A percentile compares a stretch with the other conserved stretches of the same genome.
These are phyloP conservation scores for Russula ochroleuca DNA, from an alignment of 768 basidiomycete species.

Conservation along the genomic window DNA sequence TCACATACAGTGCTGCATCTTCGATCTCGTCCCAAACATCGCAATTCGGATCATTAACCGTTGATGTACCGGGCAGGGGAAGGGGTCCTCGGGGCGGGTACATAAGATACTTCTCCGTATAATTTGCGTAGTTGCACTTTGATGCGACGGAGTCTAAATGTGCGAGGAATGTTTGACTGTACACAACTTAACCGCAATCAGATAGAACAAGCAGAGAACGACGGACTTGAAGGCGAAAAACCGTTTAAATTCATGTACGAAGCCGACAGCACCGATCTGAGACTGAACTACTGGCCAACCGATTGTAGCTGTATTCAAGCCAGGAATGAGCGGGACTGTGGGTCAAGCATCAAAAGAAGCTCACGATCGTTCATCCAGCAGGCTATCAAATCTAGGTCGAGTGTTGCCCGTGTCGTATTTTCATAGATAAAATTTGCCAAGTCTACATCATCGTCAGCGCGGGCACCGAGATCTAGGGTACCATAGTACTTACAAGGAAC, in stretches of 20 bases:
- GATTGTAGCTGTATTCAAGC: conserved; percentile 43
- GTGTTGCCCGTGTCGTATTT: conserved; percentile 38
- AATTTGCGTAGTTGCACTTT: conserved; percentile 60
- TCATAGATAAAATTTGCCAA: conserved; percentile 72
- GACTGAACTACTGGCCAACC: conserved; percentile 62
- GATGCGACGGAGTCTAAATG: conserved; percentile 51
- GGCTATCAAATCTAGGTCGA: conserved; percentile 60
- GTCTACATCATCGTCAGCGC: conserved; percentile 41
- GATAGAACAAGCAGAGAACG: neutral
- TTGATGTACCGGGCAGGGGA: conserved; percentile 61
- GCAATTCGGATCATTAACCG: conserved; percentile 47
- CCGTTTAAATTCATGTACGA: conserved; percentile 66
- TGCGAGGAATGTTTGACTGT: conserved; percentile 57
- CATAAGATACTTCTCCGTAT: conserved; percentile 56
- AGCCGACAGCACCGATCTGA: conserved; percentile 68
- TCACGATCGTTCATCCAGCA: conserved; percentile 71
- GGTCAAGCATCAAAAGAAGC: conserved; percentile 28
- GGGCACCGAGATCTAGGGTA: conserved; percentile 5
- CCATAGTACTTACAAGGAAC: conserved; percentile 48
- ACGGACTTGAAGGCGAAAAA: conserved; percentile 71
- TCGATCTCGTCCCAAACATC: conserved; percentile 67
- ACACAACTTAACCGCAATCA: neutral
- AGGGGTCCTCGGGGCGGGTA: conserved; percentile 65
- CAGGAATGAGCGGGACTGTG: neutral
- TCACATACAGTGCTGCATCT: conserved; percentile 53